Evolutionary conservation across 2,329 filamentous ascomycete genomes (phyloP).

Genomic region (Coniochaeta sp.): DNA sequence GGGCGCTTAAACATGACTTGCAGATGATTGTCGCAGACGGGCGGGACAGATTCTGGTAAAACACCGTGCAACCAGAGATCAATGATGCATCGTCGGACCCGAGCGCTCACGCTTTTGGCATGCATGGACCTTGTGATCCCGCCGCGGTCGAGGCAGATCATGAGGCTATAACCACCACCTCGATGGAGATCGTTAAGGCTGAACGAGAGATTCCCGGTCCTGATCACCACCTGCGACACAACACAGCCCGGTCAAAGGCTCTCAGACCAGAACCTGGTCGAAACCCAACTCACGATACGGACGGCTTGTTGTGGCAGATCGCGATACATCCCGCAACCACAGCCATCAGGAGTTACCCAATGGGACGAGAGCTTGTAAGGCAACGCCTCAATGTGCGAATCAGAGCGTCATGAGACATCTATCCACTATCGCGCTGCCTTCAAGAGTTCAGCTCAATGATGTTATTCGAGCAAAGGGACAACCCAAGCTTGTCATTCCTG

Average conservation of each 20-base stretch:
- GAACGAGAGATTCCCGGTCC: not conserved
- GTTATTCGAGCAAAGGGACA: not conserved
- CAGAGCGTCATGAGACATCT: not conserved
- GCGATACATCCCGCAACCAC: not conserved
- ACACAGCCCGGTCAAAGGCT: not conserved
- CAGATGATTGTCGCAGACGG: slow-evolving; percentile 1
- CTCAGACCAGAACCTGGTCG: not conserved
- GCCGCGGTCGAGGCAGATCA: not conserved
- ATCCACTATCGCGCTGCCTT: no score
- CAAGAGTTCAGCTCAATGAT: not conserved
- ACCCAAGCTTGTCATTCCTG: no score
- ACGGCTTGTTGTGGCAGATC: not conserved
- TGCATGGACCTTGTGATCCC: not conserved
- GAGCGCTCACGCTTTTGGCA: not conserved
- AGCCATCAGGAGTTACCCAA: not conserved
- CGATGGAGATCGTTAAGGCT: not conserved
- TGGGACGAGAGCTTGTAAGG: not conserved
- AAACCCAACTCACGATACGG: no score
- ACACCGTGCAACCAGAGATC: not conserved
- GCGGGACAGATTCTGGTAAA: not conserved
- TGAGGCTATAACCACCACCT: not conserved
- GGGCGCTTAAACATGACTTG: slow-evolving; percentile 1
- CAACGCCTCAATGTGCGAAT: not conserved
- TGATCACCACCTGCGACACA: not conserved
- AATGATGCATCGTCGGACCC: not conserved